Evolutionary conservation across 345 rosid species (phyloP).

Genomic region (Heritiera littoralis): DNA sequence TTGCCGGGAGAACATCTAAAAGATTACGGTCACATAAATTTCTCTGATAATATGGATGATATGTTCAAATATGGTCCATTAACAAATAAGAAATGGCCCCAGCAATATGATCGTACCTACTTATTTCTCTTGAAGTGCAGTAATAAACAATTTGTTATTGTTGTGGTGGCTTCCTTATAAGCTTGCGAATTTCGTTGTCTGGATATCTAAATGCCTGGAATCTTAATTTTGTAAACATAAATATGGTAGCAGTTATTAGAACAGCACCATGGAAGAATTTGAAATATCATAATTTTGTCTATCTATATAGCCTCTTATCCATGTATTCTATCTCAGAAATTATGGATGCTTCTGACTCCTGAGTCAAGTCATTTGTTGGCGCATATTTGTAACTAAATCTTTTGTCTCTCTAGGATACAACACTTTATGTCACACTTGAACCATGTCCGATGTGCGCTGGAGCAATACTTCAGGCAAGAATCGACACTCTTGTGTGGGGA

Average conservation of each 20-base stretch:
- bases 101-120: neutral
- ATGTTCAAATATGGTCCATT: neutral
- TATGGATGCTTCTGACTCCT: neutral
- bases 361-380: neutral
- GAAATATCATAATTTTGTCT: neutral
- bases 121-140: neutral
- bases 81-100: neutral
- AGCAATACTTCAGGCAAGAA: constrained; percentile 94
- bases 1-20: neutral
- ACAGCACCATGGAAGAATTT: neutral
- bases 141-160: neutral
- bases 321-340: neutral
- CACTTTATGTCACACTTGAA: constrained; percentile 93
- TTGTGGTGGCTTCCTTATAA: neutral
- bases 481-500: constrained; percentile 91
- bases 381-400: neutral
- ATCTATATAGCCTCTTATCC: neutral
- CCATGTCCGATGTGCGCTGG: constrained; percentile 99
- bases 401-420: constrained; percentile 54
- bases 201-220: neutral
- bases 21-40: neutral
- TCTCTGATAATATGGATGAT: neutral
- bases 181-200: neutral
- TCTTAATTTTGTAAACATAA: neutral
- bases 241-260: neutral